These are phyloP conservation scores for Metarhizium anisopliae DNA, from an alignment of 2,329 filamentous ascomycete species.

Conservation along the genomic window DNA sequence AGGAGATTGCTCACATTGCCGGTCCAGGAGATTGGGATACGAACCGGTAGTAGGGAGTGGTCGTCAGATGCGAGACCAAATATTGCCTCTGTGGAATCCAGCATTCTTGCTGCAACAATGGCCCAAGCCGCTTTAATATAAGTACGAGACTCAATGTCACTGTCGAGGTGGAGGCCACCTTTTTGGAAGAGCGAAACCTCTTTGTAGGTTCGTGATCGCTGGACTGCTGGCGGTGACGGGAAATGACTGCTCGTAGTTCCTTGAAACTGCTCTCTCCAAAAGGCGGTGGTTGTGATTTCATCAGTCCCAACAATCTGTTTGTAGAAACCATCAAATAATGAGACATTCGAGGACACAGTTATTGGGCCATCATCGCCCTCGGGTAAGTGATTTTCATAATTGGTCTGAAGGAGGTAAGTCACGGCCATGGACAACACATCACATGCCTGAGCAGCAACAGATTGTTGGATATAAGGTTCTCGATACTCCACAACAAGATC, in stretches of 20 bases:
- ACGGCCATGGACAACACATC: slow-evolving; percentile 3
- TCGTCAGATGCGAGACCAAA: not conserved
- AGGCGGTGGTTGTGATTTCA: not conserved
- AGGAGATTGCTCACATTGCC: slow-evolving; percentile 5
- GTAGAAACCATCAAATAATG: slow-evolving; percentile 6
- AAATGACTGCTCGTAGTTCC: slow-evolving; percentile 4
- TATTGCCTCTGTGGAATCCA: not conserved
- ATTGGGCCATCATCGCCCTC: not conserved
- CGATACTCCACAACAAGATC: slow-evolving; percentile 7
- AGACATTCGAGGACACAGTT: not conserved
- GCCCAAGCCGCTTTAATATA: not conserved
- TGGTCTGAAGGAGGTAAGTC: slow-evolving; percentile 1
- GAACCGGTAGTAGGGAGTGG: slow-evolving; percentile 8
- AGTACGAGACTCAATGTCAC: not conserved
- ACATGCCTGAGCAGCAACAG: slow-evolving; percentile 1
- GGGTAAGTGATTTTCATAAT: not conserved
- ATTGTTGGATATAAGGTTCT: slow-evolving; percentile 3
- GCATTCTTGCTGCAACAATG: not conserved
- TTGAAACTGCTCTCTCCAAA: slow-evolving; percentile 7
- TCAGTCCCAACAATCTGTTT: slow-evolving; percentile 3
- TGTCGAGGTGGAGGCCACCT: not conserved
- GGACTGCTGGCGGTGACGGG: not conserved
- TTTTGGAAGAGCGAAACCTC: not conserved
- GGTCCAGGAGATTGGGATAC: slow-evolving; percentile 6
- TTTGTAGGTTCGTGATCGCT: not conserved